Conservation (phyloP, 495 filamentous ascomycete species). For the Friedmanniomyces simplex region DNA sequence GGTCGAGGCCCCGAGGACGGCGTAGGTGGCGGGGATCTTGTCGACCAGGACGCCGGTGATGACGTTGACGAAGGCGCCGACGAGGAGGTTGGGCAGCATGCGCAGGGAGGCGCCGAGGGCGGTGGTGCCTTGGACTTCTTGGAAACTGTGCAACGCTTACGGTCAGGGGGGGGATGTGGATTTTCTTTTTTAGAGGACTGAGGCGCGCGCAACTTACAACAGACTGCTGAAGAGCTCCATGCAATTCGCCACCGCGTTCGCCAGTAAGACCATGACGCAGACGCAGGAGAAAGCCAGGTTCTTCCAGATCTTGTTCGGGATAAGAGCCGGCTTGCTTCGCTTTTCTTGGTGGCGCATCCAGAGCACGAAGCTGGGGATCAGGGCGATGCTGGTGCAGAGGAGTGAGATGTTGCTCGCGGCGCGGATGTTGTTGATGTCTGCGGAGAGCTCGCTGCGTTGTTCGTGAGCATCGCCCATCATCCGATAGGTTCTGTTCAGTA, state of each 20-base stretch:
- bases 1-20: conserved; percentile 12
- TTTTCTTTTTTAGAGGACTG: no score
- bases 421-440: conserved; percentile 25
- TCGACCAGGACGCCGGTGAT: conserved; percentile 21
- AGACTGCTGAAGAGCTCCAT: conserved; percentile 41
- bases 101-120: conserved; percentile 17
- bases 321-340: conserved; percentile 36
- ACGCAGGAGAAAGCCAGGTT: conserved; percentile 40
- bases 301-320: conserved; percentile 47
- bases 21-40: conserved; percentile 10
- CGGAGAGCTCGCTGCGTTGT: background rate
- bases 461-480: background rate
- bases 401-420: conserved; percentile 33
- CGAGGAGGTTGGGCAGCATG: conserved; percentile 20
- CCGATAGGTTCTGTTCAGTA: background rate
- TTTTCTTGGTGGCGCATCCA: conserved; percentile 41
- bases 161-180: no score
- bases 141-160: background rate
- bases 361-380: conserved; percentile 37
- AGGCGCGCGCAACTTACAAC: conserved; percentile 33
- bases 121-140: conserved; percentile 13
- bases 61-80: conserved; percentile 19
- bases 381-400: conserved; percentile 29
- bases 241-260: conserved; percentile 38
- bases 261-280: conserved; percentile 42